Evolutionary conservation across 129 eudicot genomes (phyloP), one percentile per base, ranked within the genome.

Genomic region (Artemisia tridentata): DNA sequence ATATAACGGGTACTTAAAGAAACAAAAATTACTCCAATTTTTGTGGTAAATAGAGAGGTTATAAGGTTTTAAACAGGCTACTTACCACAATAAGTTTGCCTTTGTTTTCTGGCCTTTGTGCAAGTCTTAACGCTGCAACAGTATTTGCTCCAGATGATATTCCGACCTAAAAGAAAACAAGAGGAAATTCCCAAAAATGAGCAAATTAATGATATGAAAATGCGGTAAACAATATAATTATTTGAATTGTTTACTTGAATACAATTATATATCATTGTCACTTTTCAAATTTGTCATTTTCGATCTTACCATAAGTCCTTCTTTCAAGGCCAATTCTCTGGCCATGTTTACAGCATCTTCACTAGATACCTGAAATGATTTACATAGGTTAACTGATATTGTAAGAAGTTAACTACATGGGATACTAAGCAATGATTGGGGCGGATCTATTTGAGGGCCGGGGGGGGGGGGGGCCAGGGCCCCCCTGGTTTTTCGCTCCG

Each of bases 121-220:
- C 98, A 62, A 93, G 96, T 50, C 85, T 74, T 47, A 93, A 85
- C 13, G 98, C 96, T 14, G 98, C 98, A 65, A 93, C 96, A 49
- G 97, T 93, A 72, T 89, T 89, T n/a, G 97, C 98, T 31, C 98
- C 98, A 2, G 98, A 93, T 57, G 98, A 93, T 73, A 93, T 93
- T 46, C 98, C 98, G 52, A 93, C 98, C 98, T 89, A 63, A 68
- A 29, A 57, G 19, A 58, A 59, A 46, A 59, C 68, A 58, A 47
- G 18, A 23, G 49, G 18, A 63, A 11, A 71, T 38, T 17, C 46
- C 45, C 43, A 57, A 48, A 8, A 11, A 48, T 45, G n/a, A 19
- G 49, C 67, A 43, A 62, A 57, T 15, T 67, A 66, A 21, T 41
- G 49, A 38, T 16, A 17, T 12, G 16, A 46, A 23, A 57, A 43